These are phyloP conservation scores for Plantago major DNA, from an alignment of 257 asterid species.

Conservation along the genomic window DNA sequence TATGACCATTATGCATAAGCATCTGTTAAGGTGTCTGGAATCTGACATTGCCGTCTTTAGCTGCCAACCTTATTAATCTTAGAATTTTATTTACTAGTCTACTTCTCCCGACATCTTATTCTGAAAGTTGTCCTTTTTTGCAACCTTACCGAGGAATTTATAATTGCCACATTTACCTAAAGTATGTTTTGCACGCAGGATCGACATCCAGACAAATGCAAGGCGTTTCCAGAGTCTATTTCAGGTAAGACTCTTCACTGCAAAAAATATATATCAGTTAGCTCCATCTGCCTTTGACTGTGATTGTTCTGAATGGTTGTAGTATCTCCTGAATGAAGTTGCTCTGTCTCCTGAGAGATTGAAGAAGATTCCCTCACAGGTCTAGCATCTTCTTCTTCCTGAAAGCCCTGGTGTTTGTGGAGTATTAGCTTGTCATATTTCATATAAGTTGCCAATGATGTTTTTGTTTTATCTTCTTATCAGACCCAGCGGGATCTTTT, in stretches of 20 bases:
- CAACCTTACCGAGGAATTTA: background rate
- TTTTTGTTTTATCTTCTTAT: constrained; percentile 15
- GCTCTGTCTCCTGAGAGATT: constrained; percentile 62
- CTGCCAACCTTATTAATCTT: too few relatives aligned
- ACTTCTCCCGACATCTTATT: background rate
- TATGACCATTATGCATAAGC: too few relatives aligned
- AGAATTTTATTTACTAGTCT: too few relatives aligned
- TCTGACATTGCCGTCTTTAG: too few relatives aligned
- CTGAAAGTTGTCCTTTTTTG: background rate
- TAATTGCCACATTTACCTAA: background rate
- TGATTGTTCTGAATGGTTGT: constrained; percentile 21
- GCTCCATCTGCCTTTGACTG: background rate
- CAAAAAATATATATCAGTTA: constrained; percentile 6
- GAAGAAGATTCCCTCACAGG: constrained; percentile 86
- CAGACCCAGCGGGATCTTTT: constrained; percentile 86
- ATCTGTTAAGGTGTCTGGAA: too few relatives aligned
- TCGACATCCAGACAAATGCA: constrained; percentile 87
- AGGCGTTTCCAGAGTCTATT: constrained; percentile 83
- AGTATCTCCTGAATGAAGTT: constrained; percentile 93
- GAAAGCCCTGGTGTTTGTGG: background rate
- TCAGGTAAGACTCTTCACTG: constrained; percentile 41
- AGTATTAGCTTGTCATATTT: constrained; percentile 14
- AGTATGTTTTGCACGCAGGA: constrained; percentile 48
- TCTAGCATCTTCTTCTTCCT: constrained; percentile 20
- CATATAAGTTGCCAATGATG: constrained; percentile 10